Percentiles rank a stretch among this genome's conserved stretches.
Evolutionary conservation across 768 basidiomycete species (phyloP).

Genomic region (Collybia nuda): DNA sequence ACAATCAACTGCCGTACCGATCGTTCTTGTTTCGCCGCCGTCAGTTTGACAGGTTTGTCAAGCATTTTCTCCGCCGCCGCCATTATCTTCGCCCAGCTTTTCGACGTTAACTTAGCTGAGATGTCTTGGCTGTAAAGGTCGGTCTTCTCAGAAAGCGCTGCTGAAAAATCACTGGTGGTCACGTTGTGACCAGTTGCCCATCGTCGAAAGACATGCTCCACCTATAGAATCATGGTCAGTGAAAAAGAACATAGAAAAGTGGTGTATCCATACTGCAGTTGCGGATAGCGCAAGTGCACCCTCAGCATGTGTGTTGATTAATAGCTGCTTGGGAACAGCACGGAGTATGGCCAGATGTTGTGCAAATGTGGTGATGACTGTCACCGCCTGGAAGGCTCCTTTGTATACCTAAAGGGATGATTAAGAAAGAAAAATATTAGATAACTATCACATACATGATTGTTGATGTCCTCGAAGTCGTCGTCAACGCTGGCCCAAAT

Average conservation of each 20-base stretch:
- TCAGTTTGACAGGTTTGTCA: not conserved
- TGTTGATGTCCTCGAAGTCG: not conserved
- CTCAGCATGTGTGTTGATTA: not conserved
- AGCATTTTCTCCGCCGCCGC: not conserved
- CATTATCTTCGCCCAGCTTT: constrained; percentile 4
- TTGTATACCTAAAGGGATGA: constrained; percentile 1
- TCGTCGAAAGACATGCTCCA: constrained; percentile 1
- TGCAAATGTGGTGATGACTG: constrained; percentile 1
- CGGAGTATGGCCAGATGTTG: not conserved
- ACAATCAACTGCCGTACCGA: not conserved
- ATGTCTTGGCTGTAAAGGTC: constrained; percentile 1
- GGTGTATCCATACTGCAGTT: not conserved
- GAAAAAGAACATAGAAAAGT: not conserved
- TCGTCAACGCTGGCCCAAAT: constrained; percentile 3
- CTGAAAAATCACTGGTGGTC: not conserved
- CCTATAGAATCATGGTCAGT: constrained; percentile 2
- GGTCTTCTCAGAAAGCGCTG: not conserved
- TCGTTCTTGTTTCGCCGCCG: not conserved
- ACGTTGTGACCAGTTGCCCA: constrained; percentile 4
- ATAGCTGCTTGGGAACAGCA: not conserved
- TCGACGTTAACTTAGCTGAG: not conserved
- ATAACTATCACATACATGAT: not conserved
- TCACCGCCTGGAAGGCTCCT: constrained; percentile 2
- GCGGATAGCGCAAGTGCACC: constrained; percentile 5
- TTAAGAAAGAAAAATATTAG: not conserved